Evolutionary conservation across 1,284 basidiomycete species (phyloP), one percentile per base, ranked within the genome.

Genomic region (Cryptococcus depauperatus): DNA sequence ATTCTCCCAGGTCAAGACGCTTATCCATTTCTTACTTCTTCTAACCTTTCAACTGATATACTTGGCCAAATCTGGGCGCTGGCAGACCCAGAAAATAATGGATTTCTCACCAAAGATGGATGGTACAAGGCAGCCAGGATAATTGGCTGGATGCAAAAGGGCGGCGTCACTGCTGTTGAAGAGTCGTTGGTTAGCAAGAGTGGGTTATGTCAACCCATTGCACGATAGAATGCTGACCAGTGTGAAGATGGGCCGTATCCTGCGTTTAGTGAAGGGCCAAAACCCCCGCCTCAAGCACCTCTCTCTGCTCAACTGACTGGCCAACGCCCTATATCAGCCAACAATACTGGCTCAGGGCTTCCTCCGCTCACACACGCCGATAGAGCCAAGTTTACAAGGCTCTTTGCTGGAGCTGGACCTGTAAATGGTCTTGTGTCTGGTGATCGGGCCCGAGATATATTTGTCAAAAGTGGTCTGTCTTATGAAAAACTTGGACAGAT

Each of bases 31-130:
- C 85, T 92, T 59, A 75, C 79, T 48, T 82, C 85, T 44, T 82
- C 87, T 37, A 83, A 84, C 58, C 78, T 93, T 45, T 71, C 79
- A 25, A 81, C 86, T 7, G 73, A 77, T n/a, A 76, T 79, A 28
- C 81, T 98, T 48, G 90, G 91, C 34, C 85, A 95, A 73, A 84
- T 99, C 58, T 99, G 95, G 93, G 79, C 76, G 44, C 73, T 97
- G 50, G 83, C 91, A 33, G 95, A 99, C 74, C 83, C 84, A 41
- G 84, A 89, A 37, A 91, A 95, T 74, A 86, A 86, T 52, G 92
- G 92, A 3, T 90, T 84, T 72, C 77, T 99, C 46, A 84, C 88
- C 13, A 80, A 78, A 54, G 88, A 86, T 58, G 85, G 84, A 32
- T 85, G 90, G 62, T 82, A 86, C 35, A 77, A 85, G 50, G 91